Evolutionary conservation across 1,139 yeast genomes (phyloP), one percentile per base, ranked within the genome.

Genomic region (Geotrichum bryndzae): DNA sequence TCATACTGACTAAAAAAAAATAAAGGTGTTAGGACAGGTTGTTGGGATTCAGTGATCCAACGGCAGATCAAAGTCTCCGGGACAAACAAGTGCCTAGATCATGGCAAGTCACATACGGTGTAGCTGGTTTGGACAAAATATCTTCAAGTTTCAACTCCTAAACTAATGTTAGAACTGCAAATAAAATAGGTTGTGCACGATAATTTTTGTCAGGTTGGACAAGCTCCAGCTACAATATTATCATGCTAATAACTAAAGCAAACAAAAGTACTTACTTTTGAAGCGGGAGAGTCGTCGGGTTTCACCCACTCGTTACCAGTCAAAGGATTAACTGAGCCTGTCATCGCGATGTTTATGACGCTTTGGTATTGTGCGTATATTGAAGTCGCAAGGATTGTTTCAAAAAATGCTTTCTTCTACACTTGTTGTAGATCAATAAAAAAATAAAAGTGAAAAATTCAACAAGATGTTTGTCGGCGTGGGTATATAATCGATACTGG

Each of bases 71-170:
- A 18, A 18, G 18, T 18, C 18, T 18, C 18, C 18, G 18, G 18
- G 18, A 18, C 18, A 18, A 18, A 18, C 18, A 18, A 18, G 18
- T 18, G 45, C 27, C 18, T 29, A 48, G 35, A 35, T 27, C 13
- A 15, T 5, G 5, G 18, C 18, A 29, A 10, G 15, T 54, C 8
- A 55, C 58, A 27, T 54, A 59, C 61, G 57, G 31, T 11, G 57
- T 38, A 23, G 58, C n/a, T 13, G 63, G 55, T 38, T 61, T 54
- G 22, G 41, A 54, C 18, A 61, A 53, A n/a, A 61, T 50, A 29
- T 61, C 63, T 35, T 54, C 63, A 31, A 61, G 54, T 27, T 54
- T 61, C 18, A 60, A 58, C 25, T 59, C 61, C 61, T 59, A 55
- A 5, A 2, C 18, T 22, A 27, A 13, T 35, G 45, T 35, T 35